phyloP scores from a whole-genome alignment of 192 early-diverging fungal species.

The Phycomyces blakesleeanus region DNA sequence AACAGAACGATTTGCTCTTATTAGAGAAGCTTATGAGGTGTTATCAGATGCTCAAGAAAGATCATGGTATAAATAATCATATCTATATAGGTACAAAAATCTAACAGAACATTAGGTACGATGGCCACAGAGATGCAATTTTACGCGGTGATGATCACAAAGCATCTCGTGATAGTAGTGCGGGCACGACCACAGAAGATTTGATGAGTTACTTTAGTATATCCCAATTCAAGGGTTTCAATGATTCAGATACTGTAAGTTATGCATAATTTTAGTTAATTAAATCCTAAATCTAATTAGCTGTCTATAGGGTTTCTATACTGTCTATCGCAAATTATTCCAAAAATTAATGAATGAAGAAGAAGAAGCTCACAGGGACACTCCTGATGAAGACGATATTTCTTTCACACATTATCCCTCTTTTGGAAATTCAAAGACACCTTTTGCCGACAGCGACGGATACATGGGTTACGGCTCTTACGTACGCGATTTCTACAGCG shows the following conservation, averaged over 20 bases:
- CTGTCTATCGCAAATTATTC: constrained; percentile 79
- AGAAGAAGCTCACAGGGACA: constrained; percentile 50
- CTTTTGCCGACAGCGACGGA: constrained; percentile 57
- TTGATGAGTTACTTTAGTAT: constrained; percentile 82
- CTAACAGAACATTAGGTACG: constrained; percentile 55
- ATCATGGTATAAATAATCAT: constrained; percentile 68
- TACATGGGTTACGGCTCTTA: constrained; percentile 35
- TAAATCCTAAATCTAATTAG: background rate
- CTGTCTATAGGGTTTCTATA: constrained; percentile 64
- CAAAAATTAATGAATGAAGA: constrained; percentile 79
- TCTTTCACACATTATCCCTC: constrained; percentile 36
- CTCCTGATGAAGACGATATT: constrained; percentile 15
- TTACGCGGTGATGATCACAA: constrained; percentile 69
- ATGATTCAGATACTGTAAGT: constrained; percentile 56
- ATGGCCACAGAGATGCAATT: constrained; percentile 90
- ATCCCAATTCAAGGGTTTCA: constrained; percentile 66
- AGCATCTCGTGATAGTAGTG: constrained; percentile 42
- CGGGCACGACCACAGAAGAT: constrained; percentile 56
- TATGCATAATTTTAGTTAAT: background rate
- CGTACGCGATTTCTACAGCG: constrained; percentile 71
- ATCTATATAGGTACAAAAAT: background rate
- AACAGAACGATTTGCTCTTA: constrained; percentile 81
- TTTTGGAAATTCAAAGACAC: constrained; percentile 70
- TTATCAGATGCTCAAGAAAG: constrained; percentile 91
- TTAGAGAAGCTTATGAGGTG: constrained; percentile 92